Evolutionary conservation across 129 eudicot species (phyloP).

Genomic region (Ambrosia artemisiifolia): DNA sequence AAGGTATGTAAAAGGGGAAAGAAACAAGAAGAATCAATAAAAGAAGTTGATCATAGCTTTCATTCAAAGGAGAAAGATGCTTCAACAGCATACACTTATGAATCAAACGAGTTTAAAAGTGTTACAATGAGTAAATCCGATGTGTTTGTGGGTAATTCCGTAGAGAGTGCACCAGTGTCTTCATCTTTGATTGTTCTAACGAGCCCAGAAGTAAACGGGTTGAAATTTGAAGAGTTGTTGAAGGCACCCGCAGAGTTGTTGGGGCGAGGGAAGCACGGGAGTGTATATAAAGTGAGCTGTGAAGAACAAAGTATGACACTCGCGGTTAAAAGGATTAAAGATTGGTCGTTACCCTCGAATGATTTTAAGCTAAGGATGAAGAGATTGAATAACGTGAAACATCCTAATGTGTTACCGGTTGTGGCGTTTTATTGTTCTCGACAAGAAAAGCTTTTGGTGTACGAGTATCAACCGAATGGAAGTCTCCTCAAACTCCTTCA

Average conservation of each 20-base stretch:
- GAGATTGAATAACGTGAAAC: conserved; percentile 53
- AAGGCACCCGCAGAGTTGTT: conserved; percentile 78
- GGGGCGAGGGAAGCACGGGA: conserved; percentile 74
- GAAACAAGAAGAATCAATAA: conserved; percentile 23
- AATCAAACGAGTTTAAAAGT: conserved; percentile 35
- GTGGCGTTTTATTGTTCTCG: conserved; percentile 61
- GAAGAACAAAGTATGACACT: conserved; percentile 47
- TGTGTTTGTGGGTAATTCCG: conserved; percentile 27
- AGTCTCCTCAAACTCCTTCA: conserved; percentile 68
- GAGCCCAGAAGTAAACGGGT: conserved; percentile 59
- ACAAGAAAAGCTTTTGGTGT: conserved; percentile 81
- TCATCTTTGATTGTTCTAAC: conserved; percentile 50
- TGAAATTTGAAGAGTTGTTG: conserved; percentile 59
- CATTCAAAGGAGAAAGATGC: conserved; percentile 27
- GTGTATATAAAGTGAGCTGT: conserved; percentile 62
- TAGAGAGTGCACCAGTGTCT: conserved; percentile 41
- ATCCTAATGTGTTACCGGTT: conserved; percentile 60
- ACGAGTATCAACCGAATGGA: conserved; percentile 71
- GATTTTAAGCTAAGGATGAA: conserved; percentile 67
- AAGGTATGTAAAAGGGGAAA: conserved; percentile 41
- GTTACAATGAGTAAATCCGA: conserved; percentile 34
- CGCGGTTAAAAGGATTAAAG: conserved; percentile 70
- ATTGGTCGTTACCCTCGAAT: conserved; percentile 40
- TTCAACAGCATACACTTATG: conserved; percentile 30
- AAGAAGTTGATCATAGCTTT: conserved; percentile 19